Base-by-base conservation (phyloP, 2,329 filamentous ascomycete genomes). In the Sporothrix pallida region DNA sequence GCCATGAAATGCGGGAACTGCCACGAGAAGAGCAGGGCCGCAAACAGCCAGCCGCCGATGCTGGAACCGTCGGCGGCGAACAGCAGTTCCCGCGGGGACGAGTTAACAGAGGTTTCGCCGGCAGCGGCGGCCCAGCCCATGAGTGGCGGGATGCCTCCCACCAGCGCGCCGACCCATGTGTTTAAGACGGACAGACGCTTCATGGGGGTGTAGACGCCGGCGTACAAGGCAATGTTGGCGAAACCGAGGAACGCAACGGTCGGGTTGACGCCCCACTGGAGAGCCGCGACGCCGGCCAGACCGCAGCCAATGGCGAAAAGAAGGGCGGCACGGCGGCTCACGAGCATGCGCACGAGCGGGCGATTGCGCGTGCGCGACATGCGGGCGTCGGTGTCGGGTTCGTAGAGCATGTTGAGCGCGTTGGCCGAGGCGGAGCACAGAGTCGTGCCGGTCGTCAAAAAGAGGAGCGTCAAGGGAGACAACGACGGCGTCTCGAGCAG, bases 1-100 rank as follows among this genome's bases (percentile, higher is more conserved):
- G 95, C 92, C 87, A 98, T 98, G 85, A 99, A 99, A 83, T 99
- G 96, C 2, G 96, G 94, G 80, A 99, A 98, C 80, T 99, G 95
- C 96, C 96, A 99, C 13, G 94, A 92, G 77, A 97, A 97, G 5
- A 99, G 85, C 7, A 98, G 84, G 0, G 87, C 90, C 0, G 93
- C 95, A 15, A 98, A 85, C 0, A 98, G 84, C 96, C 96, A 99
- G 3, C 95, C 96, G 5, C 96, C 96, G 12, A 90, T 83, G 37
- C 81, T 89, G 79, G 81, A 91, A 80, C 79, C 93, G 77, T 89
- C 87, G 13, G 80, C 78, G 0, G 87, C 91, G 73, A 97, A 88
- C 0, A 97, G 85, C 54, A 97, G 87, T 79, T 96, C 93, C 68
- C 88, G 86, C 63, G 75, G 10, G 8, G 67, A 69, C 67, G 58